Base-by-base conservation (phyloP, 2,329 filamentous ascomycete species). In the Diaporthe ilicicola region DNA sequence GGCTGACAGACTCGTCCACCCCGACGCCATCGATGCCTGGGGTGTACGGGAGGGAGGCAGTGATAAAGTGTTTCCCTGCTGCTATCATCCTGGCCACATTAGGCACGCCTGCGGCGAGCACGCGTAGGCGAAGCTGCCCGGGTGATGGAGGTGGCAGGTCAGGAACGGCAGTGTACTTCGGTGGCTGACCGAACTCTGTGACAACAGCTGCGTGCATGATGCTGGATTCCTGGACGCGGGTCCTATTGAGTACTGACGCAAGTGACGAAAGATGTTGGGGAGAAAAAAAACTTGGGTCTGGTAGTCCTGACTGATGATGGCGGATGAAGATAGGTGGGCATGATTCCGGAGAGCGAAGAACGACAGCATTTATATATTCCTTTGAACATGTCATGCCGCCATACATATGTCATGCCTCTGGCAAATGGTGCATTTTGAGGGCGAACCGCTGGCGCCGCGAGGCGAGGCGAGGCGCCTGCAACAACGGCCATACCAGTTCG, bases 41-140 rank as follows among this genome's bases (percentile, higher is more conserved):
- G 15, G 46, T 39, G 75, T 89, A 86, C 1, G 88, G 89, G 0
- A 87, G 83, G 0, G 76, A 76, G 7, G 80, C 80, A 2, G 84
- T 81, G 24, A 84, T 83, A 79, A 89, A 90, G 56, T 62, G 56
- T 27, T 62, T 46, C 1, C 56, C 56, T 9, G 56, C 56, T 48
- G 56, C 56, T 19, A 62, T 48, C 56, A 32, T 29, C 56, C 39
- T 22, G 27, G 90, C 88, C 5, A 90, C 79, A 15, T 83, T 82
- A 76, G 89, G 88, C 17, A 88, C 79, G 34, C 86, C 88, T 3
- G 83, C 76, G 15, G 87, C 87, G 59, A 87, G 75, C 72, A 90
- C 81, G 73, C 84, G 85, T 78, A 90, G 81, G 67, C 85, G 85
- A 53, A 87, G 74, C 70, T 76, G 72, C n/a, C 44, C 51, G 5